A percentile compares a stretch with the other conserved stretches of the same genome.
Conservation (phyloP, 1,284 basidiomycete genomes). For the Paramarasmius palmivorus region DNA sequence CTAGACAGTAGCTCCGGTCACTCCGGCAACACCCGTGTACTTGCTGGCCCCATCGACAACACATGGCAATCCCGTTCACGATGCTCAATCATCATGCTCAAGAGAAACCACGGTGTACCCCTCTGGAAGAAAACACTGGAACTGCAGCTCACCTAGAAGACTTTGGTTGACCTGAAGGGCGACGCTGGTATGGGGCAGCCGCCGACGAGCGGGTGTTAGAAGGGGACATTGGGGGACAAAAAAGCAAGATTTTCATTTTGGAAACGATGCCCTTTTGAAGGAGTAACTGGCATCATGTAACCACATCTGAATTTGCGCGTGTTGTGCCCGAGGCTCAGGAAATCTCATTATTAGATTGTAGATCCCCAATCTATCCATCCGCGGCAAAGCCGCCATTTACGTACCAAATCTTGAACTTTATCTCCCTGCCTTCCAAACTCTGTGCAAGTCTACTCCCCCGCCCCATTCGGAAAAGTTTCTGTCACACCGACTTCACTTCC, state of each 20-base stretch:
- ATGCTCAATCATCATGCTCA: too few species aligned
- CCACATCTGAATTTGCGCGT: neutral
- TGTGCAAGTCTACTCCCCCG: constrained; percentile 18
- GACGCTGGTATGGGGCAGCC: constrained; percentile 49
- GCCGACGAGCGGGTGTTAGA: constrained; percentile 28
- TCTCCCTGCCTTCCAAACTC: constrained; percentile 28
- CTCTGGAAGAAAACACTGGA: too few species aligned
- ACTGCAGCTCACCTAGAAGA: too few species aligned
- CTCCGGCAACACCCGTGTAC: too few species aligned
- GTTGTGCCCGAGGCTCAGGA: neutral
- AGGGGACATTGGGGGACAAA: constrained; percentile 49
- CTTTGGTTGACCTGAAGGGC: constrained; percentile 62
- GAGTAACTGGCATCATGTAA: neutral
- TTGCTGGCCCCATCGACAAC: too few species aligned
- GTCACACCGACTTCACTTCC: constrained; percentile 5
- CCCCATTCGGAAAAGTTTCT: neutral
- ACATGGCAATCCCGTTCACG: too few species aligned
- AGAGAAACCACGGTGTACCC: too few species aligned
- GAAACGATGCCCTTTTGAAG: neutral
- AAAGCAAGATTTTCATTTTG: neutral
- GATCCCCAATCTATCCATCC: neutral
- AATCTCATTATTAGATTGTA: neutral
- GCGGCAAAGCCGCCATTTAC: neutral
- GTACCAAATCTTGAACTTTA: constrained; percentile 35
- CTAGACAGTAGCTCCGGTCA: too few species aligned